Conservation (phyloP, 768 basidiomycete genomes). For the Mycena epipterygia region DNA sequence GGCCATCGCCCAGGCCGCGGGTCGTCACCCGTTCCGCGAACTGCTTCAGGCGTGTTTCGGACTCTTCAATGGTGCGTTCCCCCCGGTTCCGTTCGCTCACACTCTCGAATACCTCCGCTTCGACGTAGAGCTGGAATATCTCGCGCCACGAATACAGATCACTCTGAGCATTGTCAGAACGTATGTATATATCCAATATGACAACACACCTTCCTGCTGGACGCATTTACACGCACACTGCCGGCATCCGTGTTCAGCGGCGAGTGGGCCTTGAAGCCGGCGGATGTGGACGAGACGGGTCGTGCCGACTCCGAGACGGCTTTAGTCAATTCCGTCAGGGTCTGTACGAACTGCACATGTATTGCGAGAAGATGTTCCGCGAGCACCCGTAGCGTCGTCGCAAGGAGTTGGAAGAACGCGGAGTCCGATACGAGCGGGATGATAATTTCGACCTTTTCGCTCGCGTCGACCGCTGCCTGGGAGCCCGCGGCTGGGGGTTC, state of each 20-base stretch:
- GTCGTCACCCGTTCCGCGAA: slow-evolving; percentile 74
- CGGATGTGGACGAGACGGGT: slow-evolving; percentile 57
- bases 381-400: slow-evolving; percentile 68
- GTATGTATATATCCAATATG: background rate
- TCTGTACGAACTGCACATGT: slow-evolving; percentile 61
- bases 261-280: slow-evolving; percentile 62
- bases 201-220: slow-evolving; percentile 32
- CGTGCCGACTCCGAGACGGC: slow-evolving; percentile 57
- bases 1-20: slow-evolving; percentile 66
- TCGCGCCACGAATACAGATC: slow-evolving; percentile 93
- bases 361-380: slow-evolving; percentile 64
- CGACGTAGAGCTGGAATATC: slow-evolving; percentile 90
- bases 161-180: slow-evolving; percentile 45
- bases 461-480: background rate
- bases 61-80: slow-evolving; percentile 77
- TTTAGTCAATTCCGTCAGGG: slow-evolving; percentile 53
- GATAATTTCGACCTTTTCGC: slow-evolving; percentile 63
- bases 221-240: slow-evolving; percentile 44
- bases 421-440: slow-evolving; percentile 87
- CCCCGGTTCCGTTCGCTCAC: slow-evolving; percentile 74
- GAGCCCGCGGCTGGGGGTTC: background rate
- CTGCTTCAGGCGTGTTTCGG: slow-evolving; percentile 71
- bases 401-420: slow-evolving; percentile 84
- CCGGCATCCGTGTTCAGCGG: slow-evolving; percentile 54
- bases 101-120: slow-evolving; percentile 88